Conservation (phyloP, 345 rosid genomes). For the Atalantia buxifolia region DNA sequence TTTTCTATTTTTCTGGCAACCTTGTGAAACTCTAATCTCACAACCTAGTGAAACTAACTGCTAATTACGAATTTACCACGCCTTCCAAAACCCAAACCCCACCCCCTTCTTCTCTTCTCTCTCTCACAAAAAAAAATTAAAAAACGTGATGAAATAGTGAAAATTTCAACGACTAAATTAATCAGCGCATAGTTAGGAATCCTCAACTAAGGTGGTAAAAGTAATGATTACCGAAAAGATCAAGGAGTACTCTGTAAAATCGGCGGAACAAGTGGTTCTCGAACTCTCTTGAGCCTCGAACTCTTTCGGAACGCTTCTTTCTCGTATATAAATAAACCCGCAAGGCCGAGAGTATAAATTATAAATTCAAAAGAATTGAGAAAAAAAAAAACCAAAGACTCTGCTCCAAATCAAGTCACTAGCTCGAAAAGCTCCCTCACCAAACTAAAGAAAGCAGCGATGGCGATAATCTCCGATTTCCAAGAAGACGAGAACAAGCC, state of each 20-base stretch:
- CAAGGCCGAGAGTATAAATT: no score
- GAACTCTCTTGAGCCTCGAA: not conserved
- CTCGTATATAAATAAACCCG: not conserved
- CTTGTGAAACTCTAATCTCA: no score
- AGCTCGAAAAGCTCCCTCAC: not conserved
- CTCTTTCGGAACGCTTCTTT: not conserved
- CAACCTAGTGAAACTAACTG: no score
- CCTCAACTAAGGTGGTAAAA: slow-evolving; percentile 17
- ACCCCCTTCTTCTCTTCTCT: fast-evolving
- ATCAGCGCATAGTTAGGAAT: not conserved
- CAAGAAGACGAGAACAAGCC: slow-evolving; percentile 48
- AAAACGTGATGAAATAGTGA: not conserved
- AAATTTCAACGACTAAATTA: not conserved
- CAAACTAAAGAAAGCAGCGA: slow-evolving; percentile 5
- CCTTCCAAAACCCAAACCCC: no score
- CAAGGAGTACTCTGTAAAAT: slow-evolving; percentile 40
- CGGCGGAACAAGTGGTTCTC: slow-evolving; percentile 19
- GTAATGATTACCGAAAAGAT: slow-evolving; percentile 36
- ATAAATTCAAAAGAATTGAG: no score
- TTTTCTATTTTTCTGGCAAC: no score
- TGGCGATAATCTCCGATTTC: slow-evolving; percentile 87
- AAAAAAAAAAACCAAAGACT: not conserved
- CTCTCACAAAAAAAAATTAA: not conserved
- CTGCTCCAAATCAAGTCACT: not conserved
- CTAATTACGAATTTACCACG: no score